These are phyloP conservation scores for Rhodotorula mucilaginosa DNA, from an alignment of 1,284 basidiomycete species.

Conservation along the genomic window DNA sequence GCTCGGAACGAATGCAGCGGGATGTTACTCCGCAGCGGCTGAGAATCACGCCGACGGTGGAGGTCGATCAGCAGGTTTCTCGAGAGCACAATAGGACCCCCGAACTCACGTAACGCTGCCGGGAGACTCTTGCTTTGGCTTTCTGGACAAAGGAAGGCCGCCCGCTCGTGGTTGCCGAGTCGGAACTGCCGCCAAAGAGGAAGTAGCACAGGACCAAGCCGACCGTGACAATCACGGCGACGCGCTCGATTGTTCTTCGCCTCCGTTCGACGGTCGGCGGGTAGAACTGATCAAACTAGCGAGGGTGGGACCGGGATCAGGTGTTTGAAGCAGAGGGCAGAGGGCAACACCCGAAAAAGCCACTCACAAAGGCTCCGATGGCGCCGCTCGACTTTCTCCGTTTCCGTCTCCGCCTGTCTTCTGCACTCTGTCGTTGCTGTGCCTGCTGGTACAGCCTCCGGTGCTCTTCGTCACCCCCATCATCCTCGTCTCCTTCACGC, in stretches of 20 bases:
- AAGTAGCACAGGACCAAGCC: slow-evolving; percentile 6
- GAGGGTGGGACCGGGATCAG: neutral
- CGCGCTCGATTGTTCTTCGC: slow-evolving; percentile 16
- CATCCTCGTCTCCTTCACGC: slow-evolving; percentile 4
- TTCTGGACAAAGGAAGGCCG: slow-evolving; percentile 10
- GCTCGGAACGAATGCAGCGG: slow-evolving; percentile 35
- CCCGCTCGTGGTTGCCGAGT: neutral
- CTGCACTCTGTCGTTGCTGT: neutral
- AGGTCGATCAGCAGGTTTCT: too few species aligned
- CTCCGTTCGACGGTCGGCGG: slow-evolving; percentile 22
- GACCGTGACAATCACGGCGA: slow-evolving; percentile 6
- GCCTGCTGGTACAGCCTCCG: neutral
- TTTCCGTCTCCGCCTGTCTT: neutral
- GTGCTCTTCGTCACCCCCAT: neutral
- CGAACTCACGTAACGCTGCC: slow-evolving; percentile 20
- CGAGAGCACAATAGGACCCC: too few species aligned
- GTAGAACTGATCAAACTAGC: slow-evolving; percentile 30
- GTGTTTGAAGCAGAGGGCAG: too few species aligned
- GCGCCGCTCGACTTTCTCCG: slow-evolving; percentile 1
- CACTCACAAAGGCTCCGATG: slow-evolving; percentile 17
- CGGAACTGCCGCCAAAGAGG: neutral
- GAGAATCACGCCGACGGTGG: neutral
- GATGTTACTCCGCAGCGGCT: slow-evolving; percentile 29
- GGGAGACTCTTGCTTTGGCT: slow-evolving; percentile 17
- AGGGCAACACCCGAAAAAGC: neutral